phyloP scores from a whole-genome alignment of 23 red algal species.

The Pyropia yezoensis region DNA sequence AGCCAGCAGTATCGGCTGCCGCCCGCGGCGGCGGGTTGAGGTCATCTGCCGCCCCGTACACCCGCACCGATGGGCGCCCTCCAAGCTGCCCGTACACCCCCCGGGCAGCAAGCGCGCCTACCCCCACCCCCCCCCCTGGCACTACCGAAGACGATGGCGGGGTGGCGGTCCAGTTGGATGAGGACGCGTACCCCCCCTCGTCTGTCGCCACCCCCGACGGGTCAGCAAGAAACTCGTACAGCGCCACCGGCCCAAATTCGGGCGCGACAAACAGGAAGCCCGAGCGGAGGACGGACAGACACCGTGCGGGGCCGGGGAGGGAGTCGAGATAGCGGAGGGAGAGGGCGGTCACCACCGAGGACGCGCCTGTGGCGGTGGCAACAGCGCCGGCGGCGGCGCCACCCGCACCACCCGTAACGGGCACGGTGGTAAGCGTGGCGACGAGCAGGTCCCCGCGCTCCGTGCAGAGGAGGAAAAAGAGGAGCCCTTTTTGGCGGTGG shows the following conservation, averaged over 20 bases:
- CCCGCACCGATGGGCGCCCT: no score
- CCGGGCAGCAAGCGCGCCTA: no score
- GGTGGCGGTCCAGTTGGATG: no score
- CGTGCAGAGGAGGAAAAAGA: conserved; percentile 75
- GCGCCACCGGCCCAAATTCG: conserved; percentile 8
- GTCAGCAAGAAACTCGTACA: no score
- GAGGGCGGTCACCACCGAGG: conserved; percentile 12
- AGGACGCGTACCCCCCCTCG: no score
- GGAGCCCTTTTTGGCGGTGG: conserved; percentile 50
- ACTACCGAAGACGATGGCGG: no score
- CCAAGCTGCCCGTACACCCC: no score
- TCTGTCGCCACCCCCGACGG: no score
- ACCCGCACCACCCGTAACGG: neutral
- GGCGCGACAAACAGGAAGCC: conserved; percentile 68
- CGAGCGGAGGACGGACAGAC: conserved; percentile 47
- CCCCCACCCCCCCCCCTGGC: no score
- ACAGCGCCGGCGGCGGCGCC: neutral
- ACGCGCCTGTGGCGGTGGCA: conserved; percentile 1
- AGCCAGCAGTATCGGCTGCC: no score
- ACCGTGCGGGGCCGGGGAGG: conserved; percentile 36
- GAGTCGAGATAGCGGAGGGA: conserved; percentile 58
- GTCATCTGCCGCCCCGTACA: no score
- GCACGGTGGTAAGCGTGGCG: conserved; percentile 28
- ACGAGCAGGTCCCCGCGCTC: conserved; percentile 78
- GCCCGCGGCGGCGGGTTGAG: no score